A percentile compares a stretch with the other conserved stretches of the same genome.
phyloP scores from a whole-genome alignment of 2,329 filamentous ascomycete species.

The Fusarium veterinarium region DNA sequence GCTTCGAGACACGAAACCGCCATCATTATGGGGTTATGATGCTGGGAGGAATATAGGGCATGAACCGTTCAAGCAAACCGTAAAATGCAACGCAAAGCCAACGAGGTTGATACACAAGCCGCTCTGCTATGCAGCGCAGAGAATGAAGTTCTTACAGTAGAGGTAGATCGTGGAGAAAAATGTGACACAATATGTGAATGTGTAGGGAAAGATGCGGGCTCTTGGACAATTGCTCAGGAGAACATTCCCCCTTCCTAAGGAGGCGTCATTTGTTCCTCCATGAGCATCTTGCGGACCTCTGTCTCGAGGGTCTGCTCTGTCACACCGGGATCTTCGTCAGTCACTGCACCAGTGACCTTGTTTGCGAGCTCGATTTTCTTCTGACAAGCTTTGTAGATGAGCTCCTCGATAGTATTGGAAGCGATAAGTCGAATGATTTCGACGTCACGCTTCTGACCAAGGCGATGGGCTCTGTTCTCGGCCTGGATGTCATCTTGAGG shows the following conservation, averaged over 20 bases:
- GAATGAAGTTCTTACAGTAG: conserved; percentile 12
- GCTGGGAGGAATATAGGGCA: background rate
- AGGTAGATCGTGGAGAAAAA: conserved; percentile 1
- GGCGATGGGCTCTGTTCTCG: conserved; percentile 94
- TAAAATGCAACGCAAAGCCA: conserved; percentile 14
- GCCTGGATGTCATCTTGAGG: conserved; percentile 98
- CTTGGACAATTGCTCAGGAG: conserved; percentile 5
- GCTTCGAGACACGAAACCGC: conserved; percentile 5
- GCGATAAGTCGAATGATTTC: conserved; percentile 90
- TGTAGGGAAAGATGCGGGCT: background rate
- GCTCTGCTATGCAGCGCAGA: conserved; percentile 29
- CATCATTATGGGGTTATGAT: background rate
- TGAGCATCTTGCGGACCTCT: conserved; percentile 59
- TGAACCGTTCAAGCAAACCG: background rate
- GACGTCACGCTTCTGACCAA: conserved; percentile 90
- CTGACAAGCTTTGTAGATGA: conserved; percentile 89
- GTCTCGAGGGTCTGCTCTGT: conserved; percentile 54
- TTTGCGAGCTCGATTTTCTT: conserved; percentile 91
- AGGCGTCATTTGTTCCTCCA: conserved; percentile 54
- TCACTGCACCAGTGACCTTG: conserved; percentile 60
- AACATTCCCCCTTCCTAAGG: conserved; percentile 46
- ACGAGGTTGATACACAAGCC: conserved; percentile 25
- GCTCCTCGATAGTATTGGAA: conserved; percentile 86
- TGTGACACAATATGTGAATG: background rate
- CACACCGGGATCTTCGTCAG: conserved; percentile 45